Base-by-base conservation (phyloP, 257 asterid species). In the Rauvolfia tetraphylla region DNA sequence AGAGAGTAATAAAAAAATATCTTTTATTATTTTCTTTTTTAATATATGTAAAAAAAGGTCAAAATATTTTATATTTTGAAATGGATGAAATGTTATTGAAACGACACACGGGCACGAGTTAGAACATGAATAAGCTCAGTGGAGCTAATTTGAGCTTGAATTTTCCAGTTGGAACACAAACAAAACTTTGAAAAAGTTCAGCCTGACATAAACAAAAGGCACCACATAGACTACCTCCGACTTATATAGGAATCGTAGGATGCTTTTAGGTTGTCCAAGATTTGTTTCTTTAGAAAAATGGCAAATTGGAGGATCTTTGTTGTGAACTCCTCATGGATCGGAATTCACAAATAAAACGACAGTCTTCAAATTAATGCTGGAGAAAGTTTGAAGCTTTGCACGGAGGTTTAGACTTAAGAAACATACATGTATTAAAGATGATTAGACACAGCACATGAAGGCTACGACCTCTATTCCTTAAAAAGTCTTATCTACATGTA, bases 371-470 rank as follows among this genome's bases (percentile, higher is more conserved):
- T 41, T 4, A 4, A 3, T 4, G 68, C 27, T 61, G 38, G 25
- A 42, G 77, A 74, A 74, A 58, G 56, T n/a, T 58, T 67, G 70
- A 74, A 51, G 44, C 10, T 15, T 56, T 73, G 61, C 36, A 15
- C 68, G 68, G 56, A 73, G 51, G 38, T 15, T 29, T 8, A n/a
- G 41, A 14, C 67, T 56, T 23, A 22, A 58, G 34, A 58, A 58
- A n/a, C 25, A 25, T 8, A 25, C 7, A 11, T n/a, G 12, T 11
- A n/a, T 13, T 9, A 58, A 0, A 58, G 34, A n/a, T 58, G 68
- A 80, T 70, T 75, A 53, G 72, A 76, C 84, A 81, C 5, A 41
- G 25, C 81, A 72, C 66, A 65, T 76, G 78, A 34, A 54, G 53
- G 51, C 70, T 49, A 51, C 59, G 76, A 80, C 34, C 83, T 62